Conservation (phyloP, 208 protist genomes). For the Acanthamoeba royreba region DNA sequence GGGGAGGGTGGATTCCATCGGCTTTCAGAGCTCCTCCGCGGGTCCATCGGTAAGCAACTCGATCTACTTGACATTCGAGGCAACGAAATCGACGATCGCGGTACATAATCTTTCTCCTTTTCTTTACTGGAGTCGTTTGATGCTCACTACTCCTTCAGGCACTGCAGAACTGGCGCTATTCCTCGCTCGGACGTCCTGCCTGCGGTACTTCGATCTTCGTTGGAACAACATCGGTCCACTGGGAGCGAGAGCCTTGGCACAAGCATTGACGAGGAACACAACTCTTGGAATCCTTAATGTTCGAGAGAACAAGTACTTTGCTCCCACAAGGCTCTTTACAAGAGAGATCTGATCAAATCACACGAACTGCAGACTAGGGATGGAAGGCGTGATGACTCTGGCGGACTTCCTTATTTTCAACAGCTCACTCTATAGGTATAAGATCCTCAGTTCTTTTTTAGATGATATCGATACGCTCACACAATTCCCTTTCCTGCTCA, state of each 20-base stretch:
- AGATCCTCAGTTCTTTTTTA: neutral
- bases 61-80: neutral
- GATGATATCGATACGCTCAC: too few relatives aligned
- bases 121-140: neutral
- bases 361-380: neutral
- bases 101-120: neutral
- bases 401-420: constrained; percentile 16
- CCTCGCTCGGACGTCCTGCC: neutral
- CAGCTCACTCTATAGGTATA: neutral
- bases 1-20: neutral
- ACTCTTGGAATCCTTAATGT: neutral
- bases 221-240: neutral
- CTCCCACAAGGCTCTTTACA: neutral
- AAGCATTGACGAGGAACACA: neutral
- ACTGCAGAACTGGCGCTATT: neutral
- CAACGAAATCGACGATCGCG: neutral
- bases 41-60: neutral
- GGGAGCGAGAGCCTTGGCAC: neutral
- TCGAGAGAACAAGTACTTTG: neutral
- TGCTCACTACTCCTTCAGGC: neutral
- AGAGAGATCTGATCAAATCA: too few relatives aligned
- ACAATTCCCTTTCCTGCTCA: neutral
- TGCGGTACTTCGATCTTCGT: neutral
- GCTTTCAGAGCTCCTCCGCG: neutral
- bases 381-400: constrained; percentile 10